Conservation (phyloP, 768 basidiomycete genomes). For the Pleurotus platypus region DNA sequence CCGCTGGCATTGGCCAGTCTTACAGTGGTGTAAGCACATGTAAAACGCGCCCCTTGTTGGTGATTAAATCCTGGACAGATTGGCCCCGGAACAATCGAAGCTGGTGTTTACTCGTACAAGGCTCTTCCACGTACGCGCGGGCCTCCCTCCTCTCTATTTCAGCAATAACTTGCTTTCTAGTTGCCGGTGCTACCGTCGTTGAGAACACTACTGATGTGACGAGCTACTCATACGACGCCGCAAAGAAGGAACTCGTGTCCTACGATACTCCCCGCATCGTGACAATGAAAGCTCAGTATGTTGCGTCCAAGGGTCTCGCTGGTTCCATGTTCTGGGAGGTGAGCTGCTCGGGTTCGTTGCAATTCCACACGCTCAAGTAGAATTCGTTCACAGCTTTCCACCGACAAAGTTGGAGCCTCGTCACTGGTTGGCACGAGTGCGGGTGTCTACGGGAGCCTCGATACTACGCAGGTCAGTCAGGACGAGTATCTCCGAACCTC, state of each 20-base stretch:
- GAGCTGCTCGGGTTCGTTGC: slow-evolving; percentile 16
- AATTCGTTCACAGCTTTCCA: slow-evolving; percentile 40
- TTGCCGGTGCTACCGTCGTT: slow-evolving; percentile 54
- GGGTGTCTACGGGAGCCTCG: slow-evolving; percentile 46
- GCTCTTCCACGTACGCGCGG: slow-evolving; percentile 51
- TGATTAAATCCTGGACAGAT: slow-evolving; percentile 33
- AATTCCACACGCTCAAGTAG: not conserved
- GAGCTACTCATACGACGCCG: slow-evolving; percentile 72
- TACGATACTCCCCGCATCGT: slow-evolving; percentile 76
- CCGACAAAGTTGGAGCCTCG: slow-evolving; percentile 53
- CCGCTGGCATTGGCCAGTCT: slow-evolving; percentile 59
- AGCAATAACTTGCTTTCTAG: slow-evolving; percentile 14
- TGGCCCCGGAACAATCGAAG: slow-evolving; percentile 68
- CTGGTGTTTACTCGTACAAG: slow-evolving; percentile 77
- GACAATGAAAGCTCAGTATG: slow-evolving; percentile 64
- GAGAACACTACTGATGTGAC: slow-evolving; percentile 70
- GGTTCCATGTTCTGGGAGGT: slow-evolving; percentile 77
- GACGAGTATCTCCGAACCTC: not conserved
- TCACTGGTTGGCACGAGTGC: slow-evolving; percentile 55
- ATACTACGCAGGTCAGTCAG: slow-evolving; percentile 39
- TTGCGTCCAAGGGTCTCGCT: slow-evolving; percentile 53
- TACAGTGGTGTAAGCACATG: slow-evolving; percentile 55
- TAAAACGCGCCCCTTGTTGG: not conserved
- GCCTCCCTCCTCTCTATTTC: not conserved
- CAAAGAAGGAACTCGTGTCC: slow-evolving; percentile 65